Percentiles rank a stretch among this genome's conserved stretches.
Conservation (phyloP, 2,329 filamentous ascomycete species). For the Trichoderma simmonsii region DNA sequence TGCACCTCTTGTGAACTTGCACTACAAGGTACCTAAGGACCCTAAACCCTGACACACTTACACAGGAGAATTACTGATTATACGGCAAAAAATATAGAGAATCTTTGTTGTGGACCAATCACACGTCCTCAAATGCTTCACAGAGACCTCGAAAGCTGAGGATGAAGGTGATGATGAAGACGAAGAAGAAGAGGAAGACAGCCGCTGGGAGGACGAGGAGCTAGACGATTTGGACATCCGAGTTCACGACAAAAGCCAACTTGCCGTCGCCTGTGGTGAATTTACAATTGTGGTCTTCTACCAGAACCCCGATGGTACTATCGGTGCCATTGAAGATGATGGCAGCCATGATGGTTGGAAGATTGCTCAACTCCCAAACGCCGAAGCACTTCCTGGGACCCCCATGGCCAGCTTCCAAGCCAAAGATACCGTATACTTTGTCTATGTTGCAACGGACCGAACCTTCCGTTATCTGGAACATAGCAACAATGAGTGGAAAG, state of each 20-base stretch:
- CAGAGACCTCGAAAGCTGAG: not conserved
- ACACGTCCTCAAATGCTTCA: not conserved
- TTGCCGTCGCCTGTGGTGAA: not conserved
- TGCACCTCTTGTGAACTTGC: not conserved
- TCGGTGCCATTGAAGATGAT: not conserved
- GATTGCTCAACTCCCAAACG: not conserved
- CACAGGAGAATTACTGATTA: not conserved
- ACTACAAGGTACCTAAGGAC: not conserved
- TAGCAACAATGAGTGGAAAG: not conserved
- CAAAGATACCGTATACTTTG: not conserved
- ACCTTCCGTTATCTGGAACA: not conserved
- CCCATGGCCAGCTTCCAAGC: not conserved
- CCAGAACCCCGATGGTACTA: not conserved
- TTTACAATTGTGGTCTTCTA: not conserved
- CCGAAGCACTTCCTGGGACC: not conserved
- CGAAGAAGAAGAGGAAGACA: not conserved
- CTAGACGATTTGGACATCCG: not conserved
- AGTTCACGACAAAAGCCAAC: not conserved
- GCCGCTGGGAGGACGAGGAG: not conserved
- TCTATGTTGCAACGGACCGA: not conserved
- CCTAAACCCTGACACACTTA: accelerated
- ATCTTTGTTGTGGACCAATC: not conserved
- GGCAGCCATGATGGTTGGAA: not conserved
- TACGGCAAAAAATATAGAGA: not conserved
- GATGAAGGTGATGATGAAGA: not conserved